Percentiles rank a stretch among this genome's conserved stretches.
phyloP scores from a whole-genome alignment of 2,329 filamentous ascomycete species.

The Nigrospora osmanthi region DNA sequence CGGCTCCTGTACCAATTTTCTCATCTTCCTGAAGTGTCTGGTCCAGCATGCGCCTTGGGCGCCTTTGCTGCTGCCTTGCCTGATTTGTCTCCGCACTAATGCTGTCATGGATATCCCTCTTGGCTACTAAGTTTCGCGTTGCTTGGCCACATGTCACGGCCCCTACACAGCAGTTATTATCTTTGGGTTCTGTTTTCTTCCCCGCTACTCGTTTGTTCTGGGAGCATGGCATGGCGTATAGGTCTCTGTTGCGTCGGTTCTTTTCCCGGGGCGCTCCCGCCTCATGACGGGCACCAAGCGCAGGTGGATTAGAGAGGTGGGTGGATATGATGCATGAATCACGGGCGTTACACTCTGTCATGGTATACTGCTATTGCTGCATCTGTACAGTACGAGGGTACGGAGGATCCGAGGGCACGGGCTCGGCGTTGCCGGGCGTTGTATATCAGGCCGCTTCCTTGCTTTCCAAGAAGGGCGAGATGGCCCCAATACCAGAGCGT shows the following conservation, averaged over 20 bases:
- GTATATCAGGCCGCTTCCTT: conserved; percentile 1
- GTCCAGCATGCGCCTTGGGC: too few relatives aligned
- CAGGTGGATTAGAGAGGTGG: background rate
- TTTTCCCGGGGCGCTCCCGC: background rate
- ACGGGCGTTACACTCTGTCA: background rate
- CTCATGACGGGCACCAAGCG: background rate
- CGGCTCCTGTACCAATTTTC: too few relatives aligned
- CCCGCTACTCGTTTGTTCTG: background rate
- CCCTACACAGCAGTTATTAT: background rate
- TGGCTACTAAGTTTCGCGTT: too few relatives aligned
- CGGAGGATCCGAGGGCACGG: background rate
- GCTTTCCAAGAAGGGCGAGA: too few relatives aligned
- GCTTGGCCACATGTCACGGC: too few relatives aligned
- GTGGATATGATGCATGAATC: background rate
- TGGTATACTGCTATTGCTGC: background rate
- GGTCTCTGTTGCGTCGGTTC: background rate
- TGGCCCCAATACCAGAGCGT: too few relatives aligned
- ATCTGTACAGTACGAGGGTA: background rate
- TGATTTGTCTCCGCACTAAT: too few relatives aligned
- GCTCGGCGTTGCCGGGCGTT: background rate
- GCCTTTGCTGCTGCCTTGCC: too few relatives aligned
- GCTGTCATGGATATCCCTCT: too few relatives aligned
- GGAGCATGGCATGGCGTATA: background rate
- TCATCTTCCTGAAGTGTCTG: too few relatives aligned
- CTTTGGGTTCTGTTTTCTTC: background rate